Evolutionary conservation across 179 eudicot species (phyloP).

Genomic region (Nepenthes alata): DNA sequence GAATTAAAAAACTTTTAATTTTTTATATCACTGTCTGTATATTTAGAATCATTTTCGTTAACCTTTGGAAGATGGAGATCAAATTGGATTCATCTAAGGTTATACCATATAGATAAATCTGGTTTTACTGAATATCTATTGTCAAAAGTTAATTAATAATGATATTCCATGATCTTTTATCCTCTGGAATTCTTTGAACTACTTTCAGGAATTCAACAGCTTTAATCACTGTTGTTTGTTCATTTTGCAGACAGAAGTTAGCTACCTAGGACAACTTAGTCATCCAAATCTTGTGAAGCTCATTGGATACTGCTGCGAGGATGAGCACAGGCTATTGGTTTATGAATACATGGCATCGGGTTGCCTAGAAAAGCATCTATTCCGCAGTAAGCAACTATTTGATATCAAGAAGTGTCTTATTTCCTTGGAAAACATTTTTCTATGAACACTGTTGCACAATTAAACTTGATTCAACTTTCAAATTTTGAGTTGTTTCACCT

Average conservation of each 20-base stretch:
- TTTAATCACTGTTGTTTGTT: conserved; percentile 4
- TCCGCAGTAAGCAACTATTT: conserved; percentile 65
- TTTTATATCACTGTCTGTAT: too few relatives aligned
- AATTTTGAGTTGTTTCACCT: background rate
- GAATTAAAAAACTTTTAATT: too few relatives aligned
- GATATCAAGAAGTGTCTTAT: background rate
- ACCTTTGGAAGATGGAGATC: too few relatives aligned
- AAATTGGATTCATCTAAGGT: too few relatives aligned
- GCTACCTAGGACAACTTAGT: conserved; percentile 79
- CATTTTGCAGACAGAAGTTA: conserved; percentile 79
- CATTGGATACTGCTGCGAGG: conserved; percentile 98
- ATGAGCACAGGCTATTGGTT: conserved; percentile 79
- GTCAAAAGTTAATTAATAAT: too few relatives aligned
- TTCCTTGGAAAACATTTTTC: background rate
- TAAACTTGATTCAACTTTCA: background rate
- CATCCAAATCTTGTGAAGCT: conserved; percentile 90
- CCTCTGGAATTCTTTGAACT: background rate
- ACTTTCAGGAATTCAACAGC: background rate
- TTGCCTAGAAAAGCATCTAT: conserved; percentile 92
- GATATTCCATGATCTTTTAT: background rate
- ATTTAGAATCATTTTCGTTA: too few relatives aligned
- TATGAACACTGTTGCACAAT: background rate
- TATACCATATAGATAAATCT: too few relatives aligned
- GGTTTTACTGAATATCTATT: too few relatives aligned
- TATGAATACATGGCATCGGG: conserved; percentile 95